These are phyloP conservation scores for Catharanthus roseus DNA, from an alignment of 257 asterid genomes.

Conservation along the genomic window DNA sequence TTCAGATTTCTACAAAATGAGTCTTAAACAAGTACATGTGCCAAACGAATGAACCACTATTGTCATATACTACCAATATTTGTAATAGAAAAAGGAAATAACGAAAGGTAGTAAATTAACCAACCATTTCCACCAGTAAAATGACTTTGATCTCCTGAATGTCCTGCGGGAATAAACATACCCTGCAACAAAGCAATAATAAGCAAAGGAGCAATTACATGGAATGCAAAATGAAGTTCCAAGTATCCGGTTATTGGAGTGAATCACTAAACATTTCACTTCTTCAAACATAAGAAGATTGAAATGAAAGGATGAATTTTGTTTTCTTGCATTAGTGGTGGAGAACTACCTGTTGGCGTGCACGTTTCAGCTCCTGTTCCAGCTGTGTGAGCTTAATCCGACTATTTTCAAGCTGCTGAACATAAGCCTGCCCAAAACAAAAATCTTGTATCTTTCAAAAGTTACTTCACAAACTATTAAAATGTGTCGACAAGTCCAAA, in stretches of 20 bases:
- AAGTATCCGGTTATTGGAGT: not conserved
- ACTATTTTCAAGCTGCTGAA: slow-evolving; percentile 87
- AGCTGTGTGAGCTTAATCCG: slow-evolving; percentile 66
- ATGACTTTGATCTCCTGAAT: slow-evolving; percentile 42
- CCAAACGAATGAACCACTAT: too few species aligned
- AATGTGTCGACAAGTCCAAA: not conserved
- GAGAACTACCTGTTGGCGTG: slow-evolving; percentile 73
- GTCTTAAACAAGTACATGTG: too few species aligned
- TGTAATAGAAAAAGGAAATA: too few species aligned
- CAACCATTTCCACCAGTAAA: slow-evolving; percentile 56
- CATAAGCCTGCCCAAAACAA: slow-evolving; percentile 61
- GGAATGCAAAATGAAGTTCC: not conserved
- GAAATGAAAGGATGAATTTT: not conserved
- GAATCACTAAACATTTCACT: not conserved
- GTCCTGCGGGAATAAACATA: slow-evolving; percentile 33
- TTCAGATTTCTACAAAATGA: not conserved
- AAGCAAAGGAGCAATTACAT: not conserved
- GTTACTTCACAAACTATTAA: not conserved
- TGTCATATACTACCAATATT: too few species aligned
- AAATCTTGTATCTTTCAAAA: slow-evolving; percentile 15
- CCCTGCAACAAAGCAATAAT: slow-evolving; percentile 37
- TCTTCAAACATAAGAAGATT: not conserved
- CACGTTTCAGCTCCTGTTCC: slow-evolving; percentile 77
- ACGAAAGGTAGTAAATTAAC: slow-evolving; percentile 8
- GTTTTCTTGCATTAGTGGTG: not conserved